Conservation (phyloP, 768 basidiomycete genomes). For the Pulveroboletus sp. region DNA sequence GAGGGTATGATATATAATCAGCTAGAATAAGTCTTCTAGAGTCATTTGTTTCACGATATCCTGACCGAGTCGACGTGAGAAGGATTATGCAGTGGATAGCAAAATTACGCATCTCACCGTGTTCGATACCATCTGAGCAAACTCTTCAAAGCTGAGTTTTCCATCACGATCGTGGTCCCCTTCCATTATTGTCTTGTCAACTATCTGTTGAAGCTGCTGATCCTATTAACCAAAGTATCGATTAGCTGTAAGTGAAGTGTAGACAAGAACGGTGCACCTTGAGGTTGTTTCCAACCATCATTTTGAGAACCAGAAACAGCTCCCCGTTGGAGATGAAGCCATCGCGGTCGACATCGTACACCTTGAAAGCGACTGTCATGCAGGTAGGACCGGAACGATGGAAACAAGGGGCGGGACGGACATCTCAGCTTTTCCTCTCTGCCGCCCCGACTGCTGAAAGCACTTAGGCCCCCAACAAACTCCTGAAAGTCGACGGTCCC, state of each 20-base stretch:
- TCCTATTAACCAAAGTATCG: conserved; percentile 49
- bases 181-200: conserved; percentile 99
- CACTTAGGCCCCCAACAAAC: conserved; percentile 96
- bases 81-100: not conserved
- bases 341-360: conserved; percentile 98
- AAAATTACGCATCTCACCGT: conserved; percentile 53
- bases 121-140: conserved; percentile 93
- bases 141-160: conserved; percentile 96
- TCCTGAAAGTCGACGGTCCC: conserved; percentile 99
- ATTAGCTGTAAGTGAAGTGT: not conserved
- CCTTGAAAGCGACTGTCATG: conserved; percentile 91
- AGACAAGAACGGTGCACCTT: conserved; percentile 53
- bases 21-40: conserved; percentile 83
- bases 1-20: conserved; percentile 19
- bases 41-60: conserved; percentile 99
- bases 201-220: conserved; percentile 97
- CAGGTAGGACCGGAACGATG: not conserved
- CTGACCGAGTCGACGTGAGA: conserved; percentile 37
- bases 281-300: conserved; percentile 99
- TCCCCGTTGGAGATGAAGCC: conserved; percentile 98
- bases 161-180: conserved; percentile 98
- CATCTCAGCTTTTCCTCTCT: conserved; percentile 96
- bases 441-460: conserved; percentile 95
- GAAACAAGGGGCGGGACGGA: conserved; percentile 38
- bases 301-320: conserved; percentile 96